Evolutionary conservation across 257 asterid species (phyloP).

Genomic region (Solanum bulbocastanum): DNA sequence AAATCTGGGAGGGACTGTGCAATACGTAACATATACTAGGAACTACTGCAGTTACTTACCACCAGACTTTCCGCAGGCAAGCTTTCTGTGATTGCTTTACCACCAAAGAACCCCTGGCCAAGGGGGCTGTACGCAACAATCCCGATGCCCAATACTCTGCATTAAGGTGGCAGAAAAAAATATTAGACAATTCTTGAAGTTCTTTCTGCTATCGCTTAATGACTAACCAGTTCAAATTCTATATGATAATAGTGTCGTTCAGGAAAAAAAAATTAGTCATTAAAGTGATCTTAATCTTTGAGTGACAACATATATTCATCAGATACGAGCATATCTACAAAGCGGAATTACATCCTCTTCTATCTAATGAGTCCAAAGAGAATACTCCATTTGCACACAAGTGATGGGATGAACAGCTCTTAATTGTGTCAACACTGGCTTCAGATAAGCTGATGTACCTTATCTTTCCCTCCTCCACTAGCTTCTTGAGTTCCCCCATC

Average conservation of each 20-base stretch:
- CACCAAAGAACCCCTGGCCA: constrained; percentile 49
- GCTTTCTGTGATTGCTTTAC: constrained; percentile 31
- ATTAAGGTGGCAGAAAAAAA: neutral
- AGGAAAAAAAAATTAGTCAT: neutral
- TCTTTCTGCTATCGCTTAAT: neutral
- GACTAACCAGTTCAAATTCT: neutral
- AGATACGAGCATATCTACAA: constrained; percentile 23
- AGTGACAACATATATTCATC: neutral
- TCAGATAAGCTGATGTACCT: constrained; percentile 3
- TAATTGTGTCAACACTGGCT: too few relatives aligned
- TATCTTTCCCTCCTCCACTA: constrained; percentile 50
- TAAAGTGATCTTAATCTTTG: neutral
- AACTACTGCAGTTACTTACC: constrained; percentile 16
- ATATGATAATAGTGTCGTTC: too few relatives aligned
- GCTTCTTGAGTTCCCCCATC: constrained; percentile 49
- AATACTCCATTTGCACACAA: constrained; percentile 41
- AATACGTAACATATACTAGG: neutral
- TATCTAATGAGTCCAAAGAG: constrained; percentile 40
- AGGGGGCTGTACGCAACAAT: constrained; percentile 46
- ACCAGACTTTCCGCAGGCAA: constrained; percentile 23
- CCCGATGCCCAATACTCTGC: constrained; percentile 40
- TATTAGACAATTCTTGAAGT: neutral
- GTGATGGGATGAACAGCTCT: too few relatives aligned
- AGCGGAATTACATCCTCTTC: constrained; percentile 43
- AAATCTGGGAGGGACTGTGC: neutral